phyloP scores from a whole-genome alignment of 108 stramenopile species.

The Cyclotella cryptica region DNA sequence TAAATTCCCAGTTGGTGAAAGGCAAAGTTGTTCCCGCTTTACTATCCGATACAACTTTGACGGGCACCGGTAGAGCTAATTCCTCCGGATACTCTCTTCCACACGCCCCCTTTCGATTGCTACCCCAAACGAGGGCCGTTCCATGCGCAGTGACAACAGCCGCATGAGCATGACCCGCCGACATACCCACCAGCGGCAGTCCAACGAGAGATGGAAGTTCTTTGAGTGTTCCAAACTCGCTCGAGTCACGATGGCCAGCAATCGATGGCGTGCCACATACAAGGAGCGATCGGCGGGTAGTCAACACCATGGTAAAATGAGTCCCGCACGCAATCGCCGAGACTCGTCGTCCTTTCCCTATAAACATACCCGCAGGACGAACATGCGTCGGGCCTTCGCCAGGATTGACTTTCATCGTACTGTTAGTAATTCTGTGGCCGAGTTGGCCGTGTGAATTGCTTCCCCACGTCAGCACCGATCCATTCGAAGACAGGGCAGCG shows the following conservation, averaged over 20 bases:
- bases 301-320: slow-evolving; percentile 69
- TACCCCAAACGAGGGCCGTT: slow-evolving; percentile 76
- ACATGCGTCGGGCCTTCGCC: slow-evolving; percentile 27
- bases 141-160: slow-evolving; percentile 80
- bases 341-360: slow-evolving; percentile 54
- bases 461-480: slow-evolving; percentile 78
- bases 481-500: slow-evolving; percentile 68
- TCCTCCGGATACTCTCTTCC: slow-evolving; percentile 64
- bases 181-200: slow-evolving; percentile 64
- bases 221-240: slow-evolving; percentile 46
- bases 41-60: slow-evolving; percentile 37
- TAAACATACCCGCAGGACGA: slow-evolving; percentile 48
- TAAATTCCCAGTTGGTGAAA: slow-evolving; percentile 57
- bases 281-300: slow-evolving; percentile 70
- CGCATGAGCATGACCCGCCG: slow-evolving; percentile 71
- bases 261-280: slow-evolving; percentile 58
- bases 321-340: slow-evolving; percentile 68
- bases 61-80: slow-evolving; percentile 61
- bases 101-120: slow-evolving; percentile 66
- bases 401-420: not conserved
- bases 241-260: slow-evolving; percentile 46
- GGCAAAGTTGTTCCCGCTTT: slow-evolving; percentile 5
- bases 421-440: slow-evolving; percentile 58
- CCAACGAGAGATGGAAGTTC: slow-evolving; percentile 62
- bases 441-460: slow-evolving; percentile 69